Conservation (phyloP, 169 alveolate genomes). For the Toxoplasma gondii region DNA sequence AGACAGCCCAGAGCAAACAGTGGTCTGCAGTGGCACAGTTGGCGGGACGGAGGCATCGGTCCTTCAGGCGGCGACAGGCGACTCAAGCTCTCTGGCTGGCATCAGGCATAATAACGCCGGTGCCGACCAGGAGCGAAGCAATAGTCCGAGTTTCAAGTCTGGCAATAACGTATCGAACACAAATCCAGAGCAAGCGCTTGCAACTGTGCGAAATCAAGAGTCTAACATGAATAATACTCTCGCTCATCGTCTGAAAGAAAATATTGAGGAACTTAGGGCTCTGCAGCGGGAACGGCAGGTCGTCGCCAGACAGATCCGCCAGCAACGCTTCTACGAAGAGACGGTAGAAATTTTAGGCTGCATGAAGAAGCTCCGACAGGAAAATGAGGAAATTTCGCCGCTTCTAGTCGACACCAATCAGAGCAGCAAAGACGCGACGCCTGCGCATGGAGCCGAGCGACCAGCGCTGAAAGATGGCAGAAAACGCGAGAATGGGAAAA, state of each 20-base stretch:
- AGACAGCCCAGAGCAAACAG: too few species aligned
- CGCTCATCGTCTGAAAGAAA: neutral
- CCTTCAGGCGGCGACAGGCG: too few species aligned
- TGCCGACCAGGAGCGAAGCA: too few species aligned
- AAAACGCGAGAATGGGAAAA: neutral
- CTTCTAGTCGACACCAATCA: neutral
- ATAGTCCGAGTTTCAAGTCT: too few species aligned
- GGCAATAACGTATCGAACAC: too few species aligned
- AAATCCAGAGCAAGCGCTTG: too few species aligned
- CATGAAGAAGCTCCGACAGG: neutral
- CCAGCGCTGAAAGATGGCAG: neutral
- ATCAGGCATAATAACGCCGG: too few species aligned
- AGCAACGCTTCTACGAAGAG: neutral
- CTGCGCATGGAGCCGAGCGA: neutral
- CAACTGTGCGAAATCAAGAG: too few species aligned
- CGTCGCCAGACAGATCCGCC: neutral
- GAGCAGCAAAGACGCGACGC: neutral
- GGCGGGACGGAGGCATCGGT: too few species aligned
- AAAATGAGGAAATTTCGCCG: neutral
- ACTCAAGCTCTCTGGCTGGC: too few species aligned
- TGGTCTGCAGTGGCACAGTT: too few species aligned
- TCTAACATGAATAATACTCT: neutral
- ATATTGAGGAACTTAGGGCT: neutral
- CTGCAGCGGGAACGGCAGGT: neutral
- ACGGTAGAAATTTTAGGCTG: neutral